Percentiles rank a stretch among this genome's conserved stretches.
These are phyloP conservation scores for Chaetomiaceae sp. DNA, from an alignment of 2,329 filamentous ascomycete genomes.

Conservation along the genomic window DNA sequence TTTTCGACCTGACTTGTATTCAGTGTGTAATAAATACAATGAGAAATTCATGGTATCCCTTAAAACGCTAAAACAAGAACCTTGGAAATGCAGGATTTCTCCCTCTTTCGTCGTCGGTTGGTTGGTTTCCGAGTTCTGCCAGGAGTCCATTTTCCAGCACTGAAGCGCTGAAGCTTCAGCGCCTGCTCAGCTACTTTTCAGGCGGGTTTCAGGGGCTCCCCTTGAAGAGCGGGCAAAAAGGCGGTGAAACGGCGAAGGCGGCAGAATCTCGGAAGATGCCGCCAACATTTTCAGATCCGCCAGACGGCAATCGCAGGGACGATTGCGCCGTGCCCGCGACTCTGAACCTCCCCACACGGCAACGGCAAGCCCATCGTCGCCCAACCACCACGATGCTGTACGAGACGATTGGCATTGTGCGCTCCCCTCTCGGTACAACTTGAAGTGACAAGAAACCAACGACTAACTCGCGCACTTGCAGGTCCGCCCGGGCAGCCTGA, in stretches of 20 bases:
- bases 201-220: neutral
- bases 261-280: constrained; percentile 18
- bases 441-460: neutral
- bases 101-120: no score
- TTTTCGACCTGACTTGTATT: neutral
- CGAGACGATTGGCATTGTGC: constrained; percentile 91
- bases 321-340: neutral
- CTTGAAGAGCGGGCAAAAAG: neutral
- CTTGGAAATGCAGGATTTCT: no score
- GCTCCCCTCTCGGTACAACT: constrained; percentile 32
- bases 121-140: no score
- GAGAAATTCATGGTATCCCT: no score
- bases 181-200: neutral
- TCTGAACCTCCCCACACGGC: neutral
- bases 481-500: constrained; percentile 87
- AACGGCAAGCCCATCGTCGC: neutral
- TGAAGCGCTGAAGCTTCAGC: neutral
- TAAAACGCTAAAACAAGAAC: no score
- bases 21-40: neutral
- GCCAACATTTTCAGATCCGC: constrained; percentile 13
- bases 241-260: neutral
- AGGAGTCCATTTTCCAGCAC: no score
- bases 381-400: constrained; percentile 70
- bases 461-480: constrained; percentile 36
- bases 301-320: neutral